Conservation (phyloP, 2,329 filamentous ascomycete species). For the Fusarium multiceps region DNA sequence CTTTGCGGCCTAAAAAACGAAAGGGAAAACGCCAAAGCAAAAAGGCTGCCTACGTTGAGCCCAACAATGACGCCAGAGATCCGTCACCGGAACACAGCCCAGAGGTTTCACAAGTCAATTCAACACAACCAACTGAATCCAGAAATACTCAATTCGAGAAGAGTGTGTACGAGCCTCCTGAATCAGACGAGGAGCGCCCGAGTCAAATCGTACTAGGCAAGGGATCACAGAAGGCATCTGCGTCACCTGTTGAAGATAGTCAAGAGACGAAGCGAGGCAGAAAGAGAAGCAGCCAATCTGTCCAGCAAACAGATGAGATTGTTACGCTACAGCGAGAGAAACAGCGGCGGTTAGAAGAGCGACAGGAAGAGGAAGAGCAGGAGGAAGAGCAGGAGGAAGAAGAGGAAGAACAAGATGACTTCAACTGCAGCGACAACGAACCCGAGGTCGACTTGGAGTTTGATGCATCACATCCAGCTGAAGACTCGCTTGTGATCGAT, state of each 20-base stretch:
- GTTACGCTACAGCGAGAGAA: neutral
- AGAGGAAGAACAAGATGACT: neutral
- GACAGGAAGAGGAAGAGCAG: neutral
- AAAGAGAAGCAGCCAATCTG: neutral
- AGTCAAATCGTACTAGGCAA: neutral
- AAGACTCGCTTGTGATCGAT: constrained; percentile 40
- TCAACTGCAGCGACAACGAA: neutral
- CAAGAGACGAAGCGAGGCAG: neutral
- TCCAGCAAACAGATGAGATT: neutral
- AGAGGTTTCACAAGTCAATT: neutral
- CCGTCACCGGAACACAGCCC: constrained; percentile 32
- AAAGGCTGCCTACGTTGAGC: constrained; percentile 20
- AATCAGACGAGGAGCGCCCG: neutral
- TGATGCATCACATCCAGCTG: neutral
- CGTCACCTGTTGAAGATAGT: neutral
- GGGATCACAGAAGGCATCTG: neutral
- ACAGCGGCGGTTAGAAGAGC: neutral
- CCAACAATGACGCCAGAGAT: neutral
- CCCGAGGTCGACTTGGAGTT: neutral
- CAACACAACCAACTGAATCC: neutral
- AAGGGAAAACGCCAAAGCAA: constrained; percentile 18
- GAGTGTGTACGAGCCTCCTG: neutral
- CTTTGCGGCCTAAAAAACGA: neutral
- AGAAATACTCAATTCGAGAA: neutral
- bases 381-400: neutral